These are phyloP conservation scores for Rubroshorea leprosula DNA, from an alignment of 345 rosid species.

Conservation along the genomic window DNA sequence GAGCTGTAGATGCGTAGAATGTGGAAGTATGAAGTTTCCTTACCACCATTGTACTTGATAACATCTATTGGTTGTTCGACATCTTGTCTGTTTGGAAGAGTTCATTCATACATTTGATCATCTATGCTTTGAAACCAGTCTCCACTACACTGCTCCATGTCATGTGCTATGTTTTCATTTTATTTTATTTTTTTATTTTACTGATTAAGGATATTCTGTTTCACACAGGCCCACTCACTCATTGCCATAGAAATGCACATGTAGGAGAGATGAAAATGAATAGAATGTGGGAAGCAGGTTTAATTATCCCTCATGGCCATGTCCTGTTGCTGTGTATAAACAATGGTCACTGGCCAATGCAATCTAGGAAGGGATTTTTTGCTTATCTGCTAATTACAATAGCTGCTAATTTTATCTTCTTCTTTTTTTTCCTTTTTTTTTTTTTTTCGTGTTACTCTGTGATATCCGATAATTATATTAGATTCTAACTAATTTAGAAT, in stretches of 20 bases:
- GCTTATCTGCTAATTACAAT: neutral
- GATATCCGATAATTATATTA: no score
- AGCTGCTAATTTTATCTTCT: neutral
- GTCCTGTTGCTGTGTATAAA: neutral
- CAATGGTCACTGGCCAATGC: neutral
- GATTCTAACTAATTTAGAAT: no score
- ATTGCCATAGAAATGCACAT: neutral
- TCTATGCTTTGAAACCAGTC: slow-evolving; percentile 14
- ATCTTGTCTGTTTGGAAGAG: slow-evolving; percentile 8
- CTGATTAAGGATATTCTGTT: slow-evolving; percentile 7
- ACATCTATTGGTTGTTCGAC: neutral
- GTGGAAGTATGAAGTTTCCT: neutral
- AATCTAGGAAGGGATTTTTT: neutral
- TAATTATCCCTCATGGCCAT: neutral
- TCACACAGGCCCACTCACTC: slow-evolving; percentile 13
- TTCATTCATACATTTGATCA: slow-evolving; percentile 5
- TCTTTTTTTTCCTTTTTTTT: neutral
- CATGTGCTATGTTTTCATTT: slow-evolving; percentile 27
- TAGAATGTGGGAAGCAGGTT: neutral
- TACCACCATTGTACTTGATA: neutral
- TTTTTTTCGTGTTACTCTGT: no score
- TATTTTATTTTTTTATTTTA: neutral
- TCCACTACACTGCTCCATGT: slow-evolving; percentile 15
- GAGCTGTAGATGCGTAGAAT: neutral
- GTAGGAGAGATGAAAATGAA: neutral